Conservation (phyloP, 441 rosid species). For the Viola pubescens region DNA sequence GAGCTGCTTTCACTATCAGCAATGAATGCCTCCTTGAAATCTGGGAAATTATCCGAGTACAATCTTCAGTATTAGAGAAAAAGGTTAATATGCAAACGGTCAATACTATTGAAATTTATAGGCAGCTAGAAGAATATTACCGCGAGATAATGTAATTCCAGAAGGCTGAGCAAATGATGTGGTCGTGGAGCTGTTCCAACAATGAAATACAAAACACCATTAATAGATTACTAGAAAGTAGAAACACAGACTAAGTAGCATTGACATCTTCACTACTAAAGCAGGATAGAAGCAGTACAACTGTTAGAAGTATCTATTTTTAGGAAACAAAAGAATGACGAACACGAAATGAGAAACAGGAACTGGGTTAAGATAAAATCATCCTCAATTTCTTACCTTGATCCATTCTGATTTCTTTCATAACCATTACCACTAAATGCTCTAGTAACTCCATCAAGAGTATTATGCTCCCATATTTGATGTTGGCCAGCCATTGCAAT, state of each 20-base stretch:
- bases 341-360: constrained; percentile 2
- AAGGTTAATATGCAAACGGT: constrained; percentile 2
- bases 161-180: constrained; percentile 97
- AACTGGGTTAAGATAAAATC: neutral
- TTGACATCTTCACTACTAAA: too few species aligned
- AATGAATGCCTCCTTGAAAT: constrained; percentile 57
- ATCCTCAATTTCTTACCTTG: constrained; percentile 40
- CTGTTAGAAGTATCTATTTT: neutral
- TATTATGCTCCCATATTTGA: constrained; percentile 88
- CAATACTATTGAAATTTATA: neutral
- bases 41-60: constrained; percentile 28
- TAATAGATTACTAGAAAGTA: constrained; percentile 2
- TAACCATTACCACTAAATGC: constrained; percentile 92
- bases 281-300: neutral
- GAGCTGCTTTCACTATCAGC: constrained; percentile 99
- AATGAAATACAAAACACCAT: constrained; percentile 16
- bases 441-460: constrained; percentile 52
- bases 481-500: constrained; percentile 98
- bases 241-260: neutral
- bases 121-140: constrained; percentile 28
- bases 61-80: neutral
- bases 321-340: constrained; percentile 5
- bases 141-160: constrained; percentile 71
- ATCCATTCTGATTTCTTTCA: constrained; percentile 90
- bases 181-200: constrained; percentile 50